Percentiles rank a stretch among this genome's conserved stretches.
These are phyloP conservation scores for Phytophthora litchii DNA, from an alignment of 352 stramenopile genomes.

Conservation along the genomic window DNA sequence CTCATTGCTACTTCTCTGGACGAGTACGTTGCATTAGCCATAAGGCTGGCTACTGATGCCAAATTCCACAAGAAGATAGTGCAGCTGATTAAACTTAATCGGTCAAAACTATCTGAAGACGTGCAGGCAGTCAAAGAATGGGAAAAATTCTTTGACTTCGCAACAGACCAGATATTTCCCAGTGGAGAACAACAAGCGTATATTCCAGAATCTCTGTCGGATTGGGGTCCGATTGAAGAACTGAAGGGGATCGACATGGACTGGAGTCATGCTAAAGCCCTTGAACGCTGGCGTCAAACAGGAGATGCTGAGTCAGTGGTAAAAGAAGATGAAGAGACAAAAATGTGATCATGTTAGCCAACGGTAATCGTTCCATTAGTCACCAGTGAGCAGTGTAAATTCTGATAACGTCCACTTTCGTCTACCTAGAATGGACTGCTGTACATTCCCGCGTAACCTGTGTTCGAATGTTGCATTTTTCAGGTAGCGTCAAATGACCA, in stretches of 20 bases:
- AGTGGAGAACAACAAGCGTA: constrained; percentile 21
- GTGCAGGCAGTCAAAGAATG: constrained; percentile 58
- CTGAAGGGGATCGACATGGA: constrained; percentile 10
- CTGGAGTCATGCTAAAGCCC: constrained; percentile 5
- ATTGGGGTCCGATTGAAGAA: constrained; percentile 5
- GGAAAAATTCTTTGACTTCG: constrained; percentile 75
- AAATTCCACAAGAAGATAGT: constrained; percentile 54
- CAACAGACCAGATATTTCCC: constrained; percentile 33
- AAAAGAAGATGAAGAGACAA: background rate
- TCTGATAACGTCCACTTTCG: background rate
- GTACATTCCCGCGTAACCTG: too few relatives aligned
- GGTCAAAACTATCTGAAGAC: constrained; percentile 52
- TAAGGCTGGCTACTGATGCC: constrained; percentile 54
- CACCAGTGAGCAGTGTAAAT: too few relatives aligned
- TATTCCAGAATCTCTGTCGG: constrained; percentile 1
- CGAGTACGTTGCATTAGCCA: constrained; percentile 57
- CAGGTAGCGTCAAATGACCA: too few relatives aligned
- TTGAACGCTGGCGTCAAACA: constrained; percentile 17
- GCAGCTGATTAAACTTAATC: constrained; percentile 46
- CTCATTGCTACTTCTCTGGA: constrained; percentile 51
- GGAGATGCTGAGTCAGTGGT: background rate
- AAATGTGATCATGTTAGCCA: background rate
- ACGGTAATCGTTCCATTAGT: too few relatives aligned
- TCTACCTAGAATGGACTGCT: too few relatives aligned
- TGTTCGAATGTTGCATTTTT: too few relatives aligned